Evolutionary conservation across 2,329 filamentous ascomycete species (phyloP).

Genomic region (Cercospora brassicicola): DNA sequence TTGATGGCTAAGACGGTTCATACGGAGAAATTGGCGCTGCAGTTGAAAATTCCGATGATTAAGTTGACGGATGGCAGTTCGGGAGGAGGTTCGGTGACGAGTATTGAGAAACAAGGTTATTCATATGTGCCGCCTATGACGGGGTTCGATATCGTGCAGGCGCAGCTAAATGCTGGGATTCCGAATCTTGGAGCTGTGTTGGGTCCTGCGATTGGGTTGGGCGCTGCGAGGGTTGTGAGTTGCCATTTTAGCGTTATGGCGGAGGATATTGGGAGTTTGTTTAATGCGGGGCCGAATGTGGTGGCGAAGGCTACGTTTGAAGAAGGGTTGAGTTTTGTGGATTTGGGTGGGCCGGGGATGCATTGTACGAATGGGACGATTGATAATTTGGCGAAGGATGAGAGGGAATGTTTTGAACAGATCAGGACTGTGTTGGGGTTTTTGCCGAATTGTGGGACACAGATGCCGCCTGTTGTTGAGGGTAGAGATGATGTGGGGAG

Average conservation of each 20-base stretch:
- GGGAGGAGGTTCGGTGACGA: constrained; percentile 63
- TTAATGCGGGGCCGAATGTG: constrained; percentile 65
- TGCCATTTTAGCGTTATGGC: constrained; percentile 69
- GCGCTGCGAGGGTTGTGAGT: constrained; percentile 60
- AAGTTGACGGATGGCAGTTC: constrained; percentile 66
- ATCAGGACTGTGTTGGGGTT: constrained; percentile 58
- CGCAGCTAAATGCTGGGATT: constrained; percentile 63
- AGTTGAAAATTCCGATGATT: constrained; percentile 59
- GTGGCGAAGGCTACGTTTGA: constrained; percentile 64
- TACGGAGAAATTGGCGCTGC: constrained; percentile 61
- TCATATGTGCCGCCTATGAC: constrained; percentile 62
- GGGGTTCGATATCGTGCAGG: constrained; percentile 53
- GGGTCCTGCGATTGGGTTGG: constrained; percentile 64
- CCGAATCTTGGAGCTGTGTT: constrained; percentile 64
- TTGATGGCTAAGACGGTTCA: constrained; percentile 58
- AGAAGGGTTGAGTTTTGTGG: constrained; percentile 59
- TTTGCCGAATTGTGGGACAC: constrained; percentile 58
- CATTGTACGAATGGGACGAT: constrained; percentile 67
- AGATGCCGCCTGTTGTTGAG: constrained; percentile 51
- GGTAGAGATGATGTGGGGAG: constrained; percentile 54
- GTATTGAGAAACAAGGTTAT: constrained; percentile 56
- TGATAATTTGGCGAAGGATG: constrained; percentile 62
- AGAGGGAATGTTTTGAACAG: constrained; percentile 63
- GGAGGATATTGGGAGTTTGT: constrained; percentile 60
- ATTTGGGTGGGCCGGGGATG: constrained; percentile 61